Percentiles rank a stretch among this genome's conserved stretches.
These are phyloP conservation scores for Poa pratensis DNA, from an alignment of 176 grass and related monocot species.

Conservation along the genomic window DNA sequence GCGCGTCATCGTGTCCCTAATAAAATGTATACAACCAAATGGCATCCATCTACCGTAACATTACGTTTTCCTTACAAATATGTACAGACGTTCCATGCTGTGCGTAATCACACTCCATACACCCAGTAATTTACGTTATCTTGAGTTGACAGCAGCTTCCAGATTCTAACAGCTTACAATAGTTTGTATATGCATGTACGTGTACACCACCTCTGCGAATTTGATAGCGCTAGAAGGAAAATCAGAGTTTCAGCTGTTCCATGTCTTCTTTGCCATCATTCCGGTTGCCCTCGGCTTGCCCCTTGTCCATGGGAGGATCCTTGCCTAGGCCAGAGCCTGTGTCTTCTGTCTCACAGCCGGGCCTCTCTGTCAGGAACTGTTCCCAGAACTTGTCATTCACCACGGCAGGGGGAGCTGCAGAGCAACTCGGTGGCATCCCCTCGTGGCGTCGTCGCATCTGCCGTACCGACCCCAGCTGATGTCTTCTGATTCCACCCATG, in stretches of 20 bases:
- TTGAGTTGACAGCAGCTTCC: background rate
- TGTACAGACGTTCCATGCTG: constrained; percentile 17
- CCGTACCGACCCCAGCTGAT: constrained; percentile 10
- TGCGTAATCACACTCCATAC: background rate
- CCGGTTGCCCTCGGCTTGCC: constrained; percentile 29
- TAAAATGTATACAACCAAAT: too few species aligned
- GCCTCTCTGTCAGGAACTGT: constrained; percentile 90
- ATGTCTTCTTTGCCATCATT: constrained; percentile 41
- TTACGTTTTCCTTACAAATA: constrained; percentile 8
- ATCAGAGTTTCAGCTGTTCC: constrained; percentile 65
- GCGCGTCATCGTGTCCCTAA: too few species aligned
- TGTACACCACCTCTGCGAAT: background rate
- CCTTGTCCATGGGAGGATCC: constrained; percentile 46
- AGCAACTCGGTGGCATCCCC: constrained; percentile 38
- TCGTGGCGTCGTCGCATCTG: background rate
- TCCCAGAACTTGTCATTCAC: constrained; percentile 97
- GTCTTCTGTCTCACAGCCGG: constrained; percentile 68
- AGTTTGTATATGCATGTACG: background rate
- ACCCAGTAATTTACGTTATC: background rate
- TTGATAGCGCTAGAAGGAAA: background rate
- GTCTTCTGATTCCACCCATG: constrained; percentile 37
- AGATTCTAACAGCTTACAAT: constrained; percentile 17
- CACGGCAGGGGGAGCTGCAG: constrained; percentile 48
- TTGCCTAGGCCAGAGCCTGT: constrained; percentile 56
- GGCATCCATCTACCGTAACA: too few species aligned